These are phyloP conservation scores for Dryas drummondii DNA, from an alignment of 306 rosid genomes.

Conservation along the genomic window DNA sequence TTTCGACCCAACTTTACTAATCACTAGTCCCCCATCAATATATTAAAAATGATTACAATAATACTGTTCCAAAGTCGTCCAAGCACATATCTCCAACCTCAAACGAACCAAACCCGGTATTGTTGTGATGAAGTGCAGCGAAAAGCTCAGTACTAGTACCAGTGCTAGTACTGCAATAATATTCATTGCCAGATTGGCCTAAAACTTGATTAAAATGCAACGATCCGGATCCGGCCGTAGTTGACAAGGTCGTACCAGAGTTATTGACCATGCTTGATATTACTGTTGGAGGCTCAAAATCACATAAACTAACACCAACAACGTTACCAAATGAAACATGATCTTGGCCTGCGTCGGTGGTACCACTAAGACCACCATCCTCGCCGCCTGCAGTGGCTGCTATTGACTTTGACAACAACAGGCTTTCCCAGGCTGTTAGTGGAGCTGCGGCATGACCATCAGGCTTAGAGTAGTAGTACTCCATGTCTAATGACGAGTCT, in stretches of 20 bases:
- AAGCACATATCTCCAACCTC: neutral
- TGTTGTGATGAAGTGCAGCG: neutral
- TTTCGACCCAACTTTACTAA: too few species aligned
- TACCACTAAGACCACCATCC: too few species aligned
- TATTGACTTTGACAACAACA: neutral
- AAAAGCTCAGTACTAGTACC: neutral
- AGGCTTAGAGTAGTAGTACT: neutral
- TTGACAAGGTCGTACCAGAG: too few species aligned
- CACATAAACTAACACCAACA: too few species aligned
- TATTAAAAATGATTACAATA: too few species aligned
- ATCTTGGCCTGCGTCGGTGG: too few species aligned
- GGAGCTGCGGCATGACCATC: neutral
- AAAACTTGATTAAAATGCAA: too few species aligned
- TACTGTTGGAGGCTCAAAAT: too few species aligned
- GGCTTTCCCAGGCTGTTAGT: conserved; percentile 21
- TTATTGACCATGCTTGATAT: too few species aligned
- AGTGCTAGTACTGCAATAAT: neutral
- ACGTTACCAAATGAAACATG: too few species aligned
- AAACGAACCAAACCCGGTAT: neutral
- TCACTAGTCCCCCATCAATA: too few species aligned
- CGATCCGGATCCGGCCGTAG: too few species aligned
- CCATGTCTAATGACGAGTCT: neutral
- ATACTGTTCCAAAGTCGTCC: neutral
- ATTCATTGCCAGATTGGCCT: neutral
- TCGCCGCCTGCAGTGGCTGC: neutral